phyloP scores from a whole-genome alignment of 257 asterid species.

The Voacanga thouarsii region DNA sequence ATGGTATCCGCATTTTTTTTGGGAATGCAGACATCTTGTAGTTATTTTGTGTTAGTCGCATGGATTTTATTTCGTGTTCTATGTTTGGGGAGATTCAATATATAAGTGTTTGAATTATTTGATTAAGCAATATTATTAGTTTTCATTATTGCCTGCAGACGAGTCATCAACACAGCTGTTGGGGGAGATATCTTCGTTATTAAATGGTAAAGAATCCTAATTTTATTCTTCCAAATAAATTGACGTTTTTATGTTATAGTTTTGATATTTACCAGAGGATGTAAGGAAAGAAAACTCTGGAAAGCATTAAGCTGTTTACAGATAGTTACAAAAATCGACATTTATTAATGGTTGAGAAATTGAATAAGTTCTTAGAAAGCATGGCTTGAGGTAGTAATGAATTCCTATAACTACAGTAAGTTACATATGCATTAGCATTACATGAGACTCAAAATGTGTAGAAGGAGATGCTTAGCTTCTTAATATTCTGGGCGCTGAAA shows the following conservation, averaged over 20 bases:
- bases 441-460: background rate
- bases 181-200: slow-evolving; percentile 35
- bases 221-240: slow-evolving; percentile 4
- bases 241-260: background rate
- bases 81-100: background rate
- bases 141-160: slow-evolving; percentile 23
- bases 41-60: background rate
- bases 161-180: slow-evolving; percentile 42
- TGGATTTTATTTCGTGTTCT: background rate
- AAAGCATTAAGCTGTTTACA: too few species aligned
- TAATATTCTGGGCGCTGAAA: background rate
- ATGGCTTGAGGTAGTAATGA: background rate
- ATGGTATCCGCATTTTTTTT: slow-evolving; percentile 36
- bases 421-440: background rate
- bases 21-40: background rate
- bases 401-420: background rate
- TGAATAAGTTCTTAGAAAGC: background rate
- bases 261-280: background rate
- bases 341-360: background rate
- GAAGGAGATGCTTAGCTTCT: background rate
- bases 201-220: slow-evolving; percentile 36
- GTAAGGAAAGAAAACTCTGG: background rate
- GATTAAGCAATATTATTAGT: background rate
- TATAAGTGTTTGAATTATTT: background rate
- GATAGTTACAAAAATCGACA: background rate